Evolutionary conservation across 306 rosid species (phyloP), one percentile per base, ranked within the genome.

Genomic region (Pyrus betulifolia): DNA sequence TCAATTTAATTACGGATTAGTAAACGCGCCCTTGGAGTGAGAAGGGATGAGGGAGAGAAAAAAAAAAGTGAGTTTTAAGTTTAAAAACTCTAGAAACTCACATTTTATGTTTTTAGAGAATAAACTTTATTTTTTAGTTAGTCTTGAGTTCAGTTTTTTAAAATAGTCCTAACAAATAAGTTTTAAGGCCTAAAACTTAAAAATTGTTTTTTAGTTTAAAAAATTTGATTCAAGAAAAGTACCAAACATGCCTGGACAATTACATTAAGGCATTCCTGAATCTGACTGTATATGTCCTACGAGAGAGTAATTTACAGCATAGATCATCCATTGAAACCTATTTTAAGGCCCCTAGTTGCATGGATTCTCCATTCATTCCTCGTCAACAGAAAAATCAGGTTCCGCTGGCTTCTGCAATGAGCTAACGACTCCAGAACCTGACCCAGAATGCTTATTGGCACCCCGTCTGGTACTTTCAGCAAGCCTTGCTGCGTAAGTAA

Each of bases 371-470:
- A 0, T 51, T 68, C 73, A 72, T 62, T 60, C 73, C 70, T 89
- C 88, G 33, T 80, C 88, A 38, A 87, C 81, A 22, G 86, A 86
- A 78, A 94, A 94, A 61, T 90, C 91, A 1, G 97, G 97, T 69
- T 94, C 97, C 25, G 83, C 80, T 23, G 98, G 98, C 80, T 94
- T 94, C 77, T 76, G 91, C 85, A 90, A 82, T 45, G 90, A 84
- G 73, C 82, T 86, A 1, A 85, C 89, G 2, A 72, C 88, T 19
- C 84, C 91, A 73, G 93, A 87, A 75, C 59, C 80, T 14, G 90
- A 72, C 55, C 76, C 83, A 42, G 86, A 79, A 78, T 76, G 84
- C 73, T 67, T 71, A 31, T 70, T 80, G 42, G 63, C 81, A 52
- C 84, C 74, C 72, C 82, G 85, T 66, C 89, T 82, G 61, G 70